Percentiles rank a stretch among this genome's conserved stretches.
These are phyloP conservation scores for Colletotrichum aenigma DNA, from an alignment of 2,329 filamentous ascomycete species.

Conservation along the genomic window DNA sequence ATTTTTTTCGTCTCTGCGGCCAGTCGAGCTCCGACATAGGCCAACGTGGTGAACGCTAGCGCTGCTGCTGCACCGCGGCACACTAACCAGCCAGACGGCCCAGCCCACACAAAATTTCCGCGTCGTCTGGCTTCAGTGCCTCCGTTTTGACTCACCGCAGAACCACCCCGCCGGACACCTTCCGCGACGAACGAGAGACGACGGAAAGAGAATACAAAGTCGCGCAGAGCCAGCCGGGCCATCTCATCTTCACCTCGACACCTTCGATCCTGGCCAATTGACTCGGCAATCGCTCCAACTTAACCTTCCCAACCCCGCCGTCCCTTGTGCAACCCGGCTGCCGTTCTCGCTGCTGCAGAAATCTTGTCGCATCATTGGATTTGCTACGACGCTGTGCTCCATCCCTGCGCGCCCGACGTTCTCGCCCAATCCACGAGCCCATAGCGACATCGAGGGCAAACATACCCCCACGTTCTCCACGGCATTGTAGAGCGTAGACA, in stretches of 20 bases:
- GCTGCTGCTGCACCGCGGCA: neutral
- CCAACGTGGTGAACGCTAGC: constrained; percentile 15
- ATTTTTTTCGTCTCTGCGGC: neutral
- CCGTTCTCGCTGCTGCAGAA: neutral
- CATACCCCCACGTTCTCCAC: neutral
- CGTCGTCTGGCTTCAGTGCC: neutral
- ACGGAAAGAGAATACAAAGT: neutral
- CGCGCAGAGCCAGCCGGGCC: neutral
- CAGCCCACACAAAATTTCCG: constrained; percentile 19
- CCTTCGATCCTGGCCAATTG: neutral
- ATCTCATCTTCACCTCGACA: neutral
- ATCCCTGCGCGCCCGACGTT: constrained; percentile 12
- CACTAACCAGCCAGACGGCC: neutral
- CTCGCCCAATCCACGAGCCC: neutral
- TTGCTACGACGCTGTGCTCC: constrained; percentile 12
- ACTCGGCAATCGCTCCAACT: neutral
- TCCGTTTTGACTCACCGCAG: constrained; percentile 18
- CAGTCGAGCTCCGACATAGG: constrained; percentile 24
- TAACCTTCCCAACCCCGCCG: neutral
- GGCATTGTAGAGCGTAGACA: neutral
- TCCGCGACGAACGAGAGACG: neutral
- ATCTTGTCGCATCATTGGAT: constrained; percentile 15
- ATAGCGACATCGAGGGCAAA: neutral
- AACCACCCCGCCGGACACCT: constrained; percentile 8
- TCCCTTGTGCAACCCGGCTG: neutral